Evolutionary conservation across 495 filamentous ascomycete species (phyloP).

Genomic region (Hypomontagnella submonticulosa): DNA sequence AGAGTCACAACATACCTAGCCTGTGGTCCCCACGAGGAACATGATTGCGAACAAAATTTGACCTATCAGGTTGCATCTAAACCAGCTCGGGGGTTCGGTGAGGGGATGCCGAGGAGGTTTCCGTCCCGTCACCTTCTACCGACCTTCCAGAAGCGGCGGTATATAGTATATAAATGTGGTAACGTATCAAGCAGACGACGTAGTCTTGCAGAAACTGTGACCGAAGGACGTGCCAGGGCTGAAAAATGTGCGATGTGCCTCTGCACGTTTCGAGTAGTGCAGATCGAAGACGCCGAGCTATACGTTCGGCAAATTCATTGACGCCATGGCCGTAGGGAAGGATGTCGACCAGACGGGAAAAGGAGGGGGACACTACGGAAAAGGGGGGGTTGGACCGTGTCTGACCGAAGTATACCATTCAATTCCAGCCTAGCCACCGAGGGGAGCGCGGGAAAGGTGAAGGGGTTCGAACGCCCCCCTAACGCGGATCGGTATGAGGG

Average conservation of each 20-base stretch:
- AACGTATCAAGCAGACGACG: slow-evolving; percentile 43
- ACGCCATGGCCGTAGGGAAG: slow-evolving; percentile 20
- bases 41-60: slow-evolving; percentile 40
- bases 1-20: slow-evolving; percentile 39
- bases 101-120: slow-evolving; percentile 47
- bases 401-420: slow-evolving; percentile 37
- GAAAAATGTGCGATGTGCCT: slow-evolving; percentile 31
- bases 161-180: slow-evolving; percentile 37
- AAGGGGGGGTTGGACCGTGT: slow-evolving; percentile 45
- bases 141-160: slow-evolving; percentile 50
- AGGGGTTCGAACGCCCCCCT: slow-evolving; percentile 22
- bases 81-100: slow-evolving; percentile 50
- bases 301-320: slow-evolving; percentile 40
- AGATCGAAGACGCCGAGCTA: slow-evolving; percentile 36
- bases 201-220: slow-evolving; percentile 38
- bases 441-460: slow-evolving; percentile 40
- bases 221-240: slow-evolving; percentile 41
- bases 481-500: slow-evolving; percentile 43
- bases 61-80: slow-evolving; percentile 39
- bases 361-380: slow-evolving; percentile 27
- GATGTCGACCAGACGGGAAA: background rate
- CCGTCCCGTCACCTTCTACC: slow-evolving; percentile 48
- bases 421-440: slow-evolving; percentile 42
- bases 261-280: slow-evolving; percentile 34
- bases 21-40: slow-evolving; percentile 37